Conservation (phyloP, 2,329 filamentous ascomycete species). For the Myriosclerotinia scirpicola region DNA sequence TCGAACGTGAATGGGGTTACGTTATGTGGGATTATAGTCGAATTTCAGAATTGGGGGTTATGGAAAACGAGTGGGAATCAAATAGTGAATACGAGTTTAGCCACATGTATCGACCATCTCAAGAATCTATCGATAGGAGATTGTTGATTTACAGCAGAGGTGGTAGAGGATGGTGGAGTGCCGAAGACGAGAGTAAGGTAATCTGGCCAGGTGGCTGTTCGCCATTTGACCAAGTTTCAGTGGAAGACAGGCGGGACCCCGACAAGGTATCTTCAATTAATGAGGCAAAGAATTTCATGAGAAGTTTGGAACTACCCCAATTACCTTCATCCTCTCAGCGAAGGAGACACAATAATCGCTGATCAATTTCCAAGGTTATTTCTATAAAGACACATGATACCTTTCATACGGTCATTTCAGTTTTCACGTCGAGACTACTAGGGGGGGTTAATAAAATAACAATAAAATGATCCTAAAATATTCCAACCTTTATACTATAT, state of each 20-base stretch:
- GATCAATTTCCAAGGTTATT: no score
- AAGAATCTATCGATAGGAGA: slow-evolving; percentile 9
- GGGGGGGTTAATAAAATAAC: no score
- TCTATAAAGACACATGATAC: no score
- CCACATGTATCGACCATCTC: neutral
- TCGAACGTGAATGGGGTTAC: slow-evolving; percentile 16
- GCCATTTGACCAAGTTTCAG: neutral
- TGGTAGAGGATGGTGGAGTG: slow-evolving; percentile 20
- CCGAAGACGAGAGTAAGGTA: slow-evolving; percentile 11
- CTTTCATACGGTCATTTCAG: no score
- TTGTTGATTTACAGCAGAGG: neutral
- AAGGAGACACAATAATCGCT: no score
- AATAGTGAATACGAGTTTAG: neutral
- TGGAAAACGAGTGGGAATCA: neutral
- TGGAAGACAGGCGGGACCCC: neutral
- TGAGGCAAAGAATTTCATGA: slow-evolving; percentile 5
- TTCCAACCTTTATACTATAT: no score
- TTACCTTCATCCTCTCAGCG: no score
- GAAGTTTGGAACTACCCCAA: neutral
- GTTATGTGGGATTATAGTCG: slow-evolving; percentile 19
- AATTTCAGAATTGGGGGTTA: slow-evolving; percentile 3
- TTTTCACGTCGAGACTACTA: no score
- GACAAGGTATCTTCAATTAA: neutral
- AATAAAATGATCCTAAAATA: no score
- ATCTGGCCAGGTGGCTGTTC: slow-evolving; percentile 7